These are phyloP conservation scores for Trametes pubescens DNA, from an alignment of 1,284 basidiomycete species.

Conservation along the genomic window DNA sequence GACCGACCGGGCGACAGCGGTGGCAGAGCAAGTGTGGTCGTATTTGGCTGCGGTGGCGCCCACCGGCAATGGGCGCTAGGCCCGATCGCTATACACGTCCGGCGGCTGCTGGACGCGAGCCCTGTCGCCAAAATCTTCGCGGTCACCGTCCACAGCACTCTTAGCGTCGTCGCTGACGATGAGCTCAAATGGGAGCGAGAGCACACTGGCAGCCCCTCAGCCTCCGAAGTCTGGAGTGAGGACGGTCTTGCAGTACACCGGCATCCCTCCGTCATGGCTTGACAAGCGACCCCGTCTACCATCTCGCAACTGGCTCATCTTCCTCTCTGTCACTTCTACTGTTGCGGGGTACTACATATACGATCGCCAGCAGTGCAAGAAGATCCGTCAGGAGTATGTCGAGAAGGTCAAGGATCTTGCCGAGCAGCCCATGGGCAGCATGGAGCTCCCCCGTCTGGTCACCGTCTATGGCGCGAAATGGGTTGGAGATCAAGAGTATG, in stretches of 20 bases:
- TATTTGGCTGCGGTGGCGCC: slow-evolving; percentile 18
- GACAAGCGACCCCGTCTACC: slow-evolving; percentile 83
- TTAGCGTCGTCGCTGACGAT: slow-evolving; percentile 35
- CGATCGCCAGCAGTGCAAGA: slow-evolving; percentile 82
- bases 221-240: slow-evolving; percentile 43
- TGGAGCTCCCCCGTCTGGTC: slow-evolving; percentile 83
- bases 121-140: slow-evolving; percentile 16
- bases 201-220: slow-evolving; percentile 34
- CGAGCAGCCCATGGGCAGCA: slow-evolving; percentile 69
- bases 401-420: slow-evolving; percentile 83
- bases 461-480: slow-evolving; percentile 90
- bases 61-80: not conserved
- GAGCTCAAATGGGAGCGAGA: slow-evolving; percentile 41
- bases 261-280: slow-evolving; percentile 76
- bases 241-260: slow-evolving; percentile 49
- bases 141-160: slow-evolving; percentile 17
- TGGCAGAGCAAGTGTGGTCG: slow-evolving; percentile 17
- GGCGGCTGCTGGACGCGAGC: not conserved
- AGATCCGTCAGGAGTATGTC: slow-evolving; percentile 81
- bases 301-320: slow-evolving; percentile 94
- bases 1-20: slow-evolving; percentile 14
- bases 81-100: slow-evolving; percentile 2
- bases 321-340: slow-evolving; percentile 79
- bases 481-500: slow-evolving; percentile 94
- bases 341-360: slow-evolving; percentile 82